Conservation (phyloP, 352 stramenopile genomes). For the Globisporangium paroecandrum region DNA sequence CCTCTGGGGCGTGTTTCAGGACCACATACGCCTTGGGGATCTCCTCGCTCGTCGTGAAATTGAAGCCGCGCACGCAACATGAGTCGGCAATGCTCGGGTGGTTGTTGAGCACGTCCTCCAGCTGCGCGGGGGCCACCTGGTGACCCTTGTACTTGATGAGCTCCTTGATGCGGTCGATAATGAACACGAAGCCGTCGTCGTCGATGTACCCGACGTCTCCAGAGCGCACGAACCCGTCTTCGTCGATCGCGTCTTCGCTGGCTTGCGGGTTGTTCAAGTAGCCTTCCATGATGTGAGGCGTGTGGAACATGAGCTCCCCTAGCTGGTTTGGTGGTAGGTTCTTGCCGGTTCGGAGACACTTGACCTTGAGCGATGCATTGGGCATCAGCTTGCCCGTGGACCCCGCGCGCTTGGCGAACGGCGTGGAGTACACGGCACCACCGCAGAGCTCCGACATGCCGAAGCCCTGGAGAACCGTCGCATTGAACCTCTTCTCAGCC, state of each 20-base stretch:
- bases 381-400: slow-evolving; percentile 29
- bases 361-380: slow-evolving; percentile 34
- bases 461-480: slow-evolving; percentile 39
- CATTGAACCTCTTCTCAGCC: slow-evolving; percentile 53
- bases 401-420: slow-evolving; percentile 12
- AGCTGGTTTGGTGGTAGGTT: slow-evolving; percentile 24
- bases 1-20: slow-evolving; percentile 35
- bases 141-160: slow-evolving; percentile 95
- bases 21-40: slow-evolving; percentile 91
- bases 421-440: slow-evolving; percentile 6
- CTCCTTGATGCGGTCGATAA: slow-evolving; percentile 93
- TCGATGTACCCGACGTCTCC: slow-evolving; percentile 91
- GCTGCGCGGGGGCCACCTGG: slow-evolving; percentile 89
- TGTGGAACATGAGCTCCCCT: slow-evolving; percentile 77
- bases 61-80: slow-evolving; percentile 47
- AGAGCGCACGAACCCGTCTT: slow-evolving; percentile 83
- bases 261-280: slow-evolving; percentile 89
- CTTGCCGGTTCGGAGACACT: slow-evolving; percentile 33
- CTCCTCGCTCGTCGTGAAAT: slow-evolving; percentile 69
- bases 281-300: slow-evolving; percentile 31
- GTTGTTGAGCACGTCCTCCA: slow-evolving; percentile 89
- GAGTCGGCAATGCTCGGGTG: slow-evolving; percentile 52
- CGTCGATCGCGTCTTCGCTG: slow-evolving; percentile 69
- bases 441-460: slow-evolving; percentile 47
- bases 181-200: slow-evolving; percentile 91